Evolutionary conservation across 441 rosid genomes (phyloP), one percentile per base, ranked within the genome.

Genomic region (Capsella rubella): DNA sequence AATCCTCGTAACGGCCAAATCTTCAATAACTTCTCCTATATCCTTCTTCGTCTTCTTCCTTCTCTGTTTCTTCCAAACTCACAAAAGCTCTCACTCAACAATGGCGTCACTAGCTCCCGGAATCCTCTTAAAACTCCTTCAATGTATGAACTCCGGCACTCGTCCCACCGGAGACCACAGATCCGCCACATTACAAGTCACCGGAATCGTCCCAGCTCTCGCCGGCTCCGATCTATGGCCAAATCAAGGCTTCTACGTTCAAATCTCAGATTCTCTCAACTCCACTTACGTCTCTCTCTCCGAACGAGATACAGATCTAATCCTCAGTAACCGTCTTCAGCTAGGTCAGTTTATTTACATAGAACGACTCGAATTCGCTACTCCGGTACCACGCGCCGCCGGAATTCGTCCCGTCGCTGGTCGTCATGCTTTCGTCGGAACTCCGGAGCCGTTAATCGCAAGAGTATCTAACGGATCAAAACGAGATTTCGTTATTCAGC

Each of bases 201-300:
- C 90, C 37, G 95, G 96, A 69, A 91, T 92, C 2, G 96, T 94
- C 31, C 99, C 97, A 1, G 95, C 96, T 43, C 93, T 91, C 3
- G 86, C 97, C 15, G 95, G 89, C 8, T 86, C 96, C 57, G 92
- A 91, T 69, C 93, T 94, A 77, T 89, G 87, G 88, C 92, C 97
- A 2, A 91, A 91, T 80, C 92, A 89, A 67, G 99, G 97, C 49
- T 94, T 90, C 87, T 90, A 82, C 77, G 93, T 94, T 16, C 95
- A 94, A 74, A 92, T 94, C 77, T 94, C 97, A 12, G 97, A 94
- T 61, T 94, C 99, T 55, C 87, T 90, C 68, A 90, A 94, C 82
- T 94, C 99, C 72, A 91, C 99, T 51, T 94, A 94, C 70, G 88
- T 94, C 73, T 94, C 97, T 72, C 96, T 94, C 84, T 87, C 99